Conservation (phyloP, 202 grass and related monocot genomes). For the Panicum virgatum region DNA sequence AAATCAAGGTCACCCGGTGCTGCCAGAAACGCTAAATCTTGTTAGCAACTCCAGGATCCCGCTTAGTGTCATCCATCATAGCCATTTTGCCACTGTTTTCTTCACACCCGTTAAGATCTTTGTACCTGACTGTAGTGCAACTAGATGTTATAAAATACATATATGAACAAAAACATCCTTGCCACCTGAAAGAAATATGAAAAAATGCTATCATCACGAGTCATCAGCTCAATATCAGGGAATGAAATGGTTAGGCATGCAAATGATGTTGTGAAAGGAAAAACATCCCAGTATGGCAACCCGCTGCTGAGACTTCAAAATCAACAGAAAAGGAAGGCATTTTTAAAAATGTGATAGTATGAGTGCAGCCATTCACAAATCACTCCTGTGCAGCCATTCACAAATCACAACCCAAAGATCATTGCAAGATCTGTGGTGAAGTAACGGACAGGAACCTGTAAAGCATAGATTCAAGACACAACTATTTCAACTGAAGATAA, state of each 20-base stretch:
- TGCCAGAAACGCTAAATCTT: neutral
- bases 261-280: neutral
- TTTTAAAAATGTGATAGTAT: too few species aligned
- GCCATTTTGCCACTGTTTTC: slow-evolving; percentile 77
- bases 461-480: slow-evolving; percentile 38
- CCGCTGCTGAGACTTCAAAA: neutral
- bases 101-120: slow-evolving; percentile 71
- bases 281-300: neutral
- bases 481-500: slow-evolving; percentile 11
- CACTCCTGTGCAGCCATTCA: too few species aligned
- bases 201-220: slow-evolving; percentile 39
- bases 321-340: too few species aligned
- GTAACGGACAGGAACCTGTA: slow-evolving; percentile 90
- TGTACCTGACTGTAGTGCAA: slow-evolving; percentile 86
- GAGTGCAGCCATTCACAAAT: too few species aligned
- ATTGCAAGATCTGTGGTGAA: slow-evolving; percentile 89
- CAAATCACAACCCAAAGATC: too few species aligned
- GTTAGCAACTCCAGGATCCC: too few species aligned
- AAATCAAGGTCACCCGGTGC: slow-evolving; percentile 26
- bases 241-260: slow-evolving; percentile 7
- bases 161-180: slow-evolving; percentile 94
- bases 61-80: too few species aligned
- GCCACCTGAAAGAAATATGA: slow-evolving; percentile 63
- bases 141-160: slow-evolving; percentile 89
- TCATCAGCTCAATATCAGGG: neutral